Conservation (phyloP, 1,284 basidiomycete genomes). For the Trichosporon ovoides region DNA sequence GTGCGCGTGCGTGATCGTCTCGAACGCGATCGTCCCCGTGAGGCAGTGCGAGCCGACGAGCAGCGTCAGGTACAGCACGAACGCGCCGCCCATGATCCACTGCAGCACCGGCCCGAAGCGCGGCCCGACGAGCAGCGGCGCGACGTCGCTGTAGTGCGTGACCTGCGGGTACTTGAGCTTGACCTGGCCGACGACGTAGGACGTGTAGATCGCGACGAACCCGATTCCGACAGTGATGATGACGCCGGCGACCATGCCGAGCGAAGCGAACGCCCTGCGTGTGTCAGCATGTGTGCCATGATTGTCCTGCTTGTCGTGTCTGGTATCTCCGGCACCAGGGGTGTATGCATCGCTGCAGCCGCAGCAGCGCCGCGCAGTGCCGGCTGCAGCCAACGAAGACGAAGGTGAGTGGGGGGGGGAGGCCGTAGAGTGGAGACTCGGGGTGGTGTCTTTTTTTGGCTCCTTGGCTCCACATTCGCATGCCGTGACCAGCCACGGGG, state of each 20-base stretch:
- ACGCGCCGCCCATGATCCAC: conserved; percentile 7
- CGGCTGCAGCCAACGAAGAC: too few species aligned
- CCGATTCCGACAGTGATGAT: conserved; percentile 16
- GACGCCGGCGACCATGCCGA: conserved; percentile 18
- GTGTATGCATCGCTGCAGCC: too few species aligned
- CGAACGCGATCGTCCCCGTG: conserved; percentile 17
- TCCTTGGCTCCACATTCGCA: not conserved
- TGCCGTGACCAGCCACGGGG: not conserved
- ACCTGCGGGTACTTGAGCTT: conserved; percentile 22
- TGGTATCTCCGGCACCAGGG: too few species aligned
- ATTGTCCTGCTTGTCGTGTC: too few species aligned
- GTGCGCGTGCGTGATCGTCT: conserved; percentile 10
- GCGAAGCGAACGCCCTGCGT: conserved; percentile 15
- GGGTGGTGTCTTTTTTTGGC: not conserved
- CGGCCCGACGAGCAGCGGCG: conserved; percentile 8
- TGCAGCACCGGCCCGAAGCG: conserved; percentile 1
- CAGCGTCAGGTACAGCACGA: conserved; percentile 15
- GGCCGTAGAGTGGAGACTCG: not conserved
- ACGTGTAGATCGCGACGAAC: conserved; percentile 15
- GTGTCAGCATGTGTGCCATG: not conserved
- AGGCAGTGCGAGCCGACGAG: conserved; percentile 15
- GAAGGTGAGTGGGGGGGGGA: not conserved
- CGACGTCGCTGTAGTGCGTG: conserved; percentile 15
- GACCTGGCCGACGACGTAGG: conserved; percentile 16
- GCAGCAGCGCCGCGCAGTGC: too few species aligned